phyloP scores from a whole-genome alignment of 805 yeast species.

The Yamadazyma philogaea region DNA sequence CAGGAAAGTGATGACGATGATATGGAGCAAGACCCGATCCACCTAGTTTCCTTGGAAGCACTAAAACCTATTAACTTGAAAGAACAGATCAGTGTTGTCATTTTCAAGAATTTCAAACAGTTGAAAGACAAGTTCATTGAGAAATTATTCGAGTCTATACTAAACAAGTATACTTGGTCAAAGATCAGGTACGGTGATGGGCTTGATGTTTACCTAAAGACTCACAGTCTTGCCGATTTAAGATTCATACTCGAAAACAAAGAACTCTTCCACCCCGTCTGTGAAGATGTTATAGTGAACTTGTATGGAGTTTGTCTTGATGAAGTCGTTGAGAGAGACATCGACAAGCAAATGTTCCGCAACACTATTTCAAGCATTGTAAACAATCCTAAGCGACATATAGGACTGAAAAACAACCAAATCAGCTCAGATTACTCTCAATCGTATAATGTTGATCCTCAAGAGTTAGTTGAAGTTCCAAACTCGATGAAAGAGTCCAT shows the following conservation, averaged over 20 bases:
- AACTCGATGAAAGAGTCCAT: constrained; percentile 50
- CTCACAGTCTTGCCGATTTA: neutral
- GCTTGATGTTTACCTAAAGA: constrained; percentile 2
- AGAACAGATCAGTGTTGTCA: constrained; percentile 34
- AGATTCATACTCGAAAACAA: constrained; percentile 1
- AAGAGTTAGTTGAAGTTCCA: constrained; percentile 58
- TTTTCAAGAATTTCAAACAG: constrained; percentile 33
- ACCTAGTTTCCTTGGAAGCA: constrained; percentile 24
- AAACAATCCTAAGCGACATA: neutral
- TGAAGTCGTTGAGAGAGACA: constrained; percentile 1
- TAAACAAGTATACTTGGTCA: constrained; percentile 32
- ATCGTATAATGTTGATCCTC: constrained; percentile 52
- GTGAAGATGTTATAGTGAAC: constrained; percentile 6
- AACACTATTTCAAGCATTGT: constrained; percentile 1
- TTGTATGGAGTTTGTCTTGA: neutral
- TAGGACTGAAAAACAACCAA: neutral
- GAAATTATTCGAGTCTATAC: constrained; percentile 25
- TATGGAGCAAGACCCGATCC: constrained; percentile 5
- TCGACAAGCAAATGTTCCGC: constrained; percentile 1
- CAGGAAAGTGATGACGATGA: constrained; percentile 17
- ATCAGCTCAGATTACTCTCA: constrained; percentile 26
- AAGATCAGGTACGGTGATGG: constrained; percentile 2
- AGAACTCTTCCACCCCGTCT: neutral
- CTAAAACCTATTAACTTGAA: constrained; percentile 32
- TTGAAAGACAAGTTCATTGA: constrained; percentile 29